Base-by-base conservation (phyloP, 345 rosid genomes). In the Pelargonium nanum region DNA sequence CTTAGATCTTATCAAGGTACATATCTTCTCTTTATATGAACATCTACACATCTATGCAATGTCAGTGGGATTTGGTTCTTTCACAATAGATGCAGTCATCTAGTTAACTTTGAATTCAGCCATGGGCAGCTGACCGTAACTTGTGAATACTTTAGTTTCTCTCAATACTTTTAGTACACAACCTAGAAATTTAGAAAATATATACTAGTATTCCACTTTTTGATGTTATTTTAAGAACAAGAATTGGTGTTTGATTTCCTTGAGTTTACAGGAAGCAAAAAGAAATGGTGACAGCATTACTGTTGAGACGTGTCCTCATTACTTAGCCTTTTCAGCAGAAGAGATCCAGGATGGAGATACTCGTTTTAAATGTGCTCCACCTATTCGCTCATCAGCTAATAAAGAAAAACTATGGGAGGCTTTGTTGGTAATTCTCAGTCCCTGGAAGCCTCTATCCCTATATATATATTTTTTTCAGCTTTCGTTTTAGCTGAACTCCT, bases 231-330 rank as follows among this genome's bases (percentile, higher is more conserved):
- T 40, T 40, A 40, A 40, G 13, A 40, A 40, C 15, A 40, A 12
- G 2, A 0, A 40, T n/a, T 12, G 48, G 16, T 55, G 32, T 32
- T 1, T 16, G 1, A 1, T 30, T 23, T 51, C 25, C 23, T 51
- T 20, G 34, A 19, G 9, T 66, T 19, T 24, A 48, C 61, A 93
- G 97, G 83, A 79, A 76, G 96, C 97, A 50, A 93, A 84, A 83
- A 67, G 40, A 16, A 78, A 64, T 12, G 99, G 97, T 53, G 86
- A 84, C 78, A 87, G 88, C 77, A 61, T 93, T 55, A 85, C 85
- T 54, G 79, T 89, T 59, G 99, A 93, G 79, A 93, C 99, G 25
- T 89, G 99, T 61, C 96, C 99, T 0, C 99, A 93, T 76, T 93
- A 93, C 71, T 67, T 93, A 32, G 99, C 99, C 59, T 87, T 89